Evolutionary conservation across 805 yeast genomes (phyloP).

Genomic region (Saccharomycopsis sp.): DNA sequence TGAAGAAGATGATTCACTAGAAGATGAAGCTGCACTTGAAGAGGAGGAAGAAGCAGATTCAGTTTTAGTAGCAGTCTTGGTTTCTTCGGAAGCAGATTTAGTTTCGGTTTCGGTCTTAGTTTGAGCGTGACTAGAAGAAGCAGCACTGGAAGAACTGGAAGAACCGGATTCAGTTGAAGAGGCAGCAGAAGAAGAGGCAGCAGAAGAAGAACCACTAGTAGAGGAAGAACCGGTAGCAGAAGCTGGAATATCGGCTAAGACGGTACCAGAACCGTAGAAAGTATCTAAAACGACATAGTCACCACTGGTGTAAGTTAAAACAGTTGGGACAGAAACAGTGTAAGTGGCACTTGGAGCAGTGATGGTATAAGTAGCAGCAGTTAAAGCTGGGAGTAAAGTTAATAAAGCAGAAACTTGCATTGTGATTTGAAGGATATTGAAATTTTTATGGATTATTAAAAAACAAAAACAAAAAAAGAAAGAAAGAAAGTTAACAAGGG

Average conservation of each 20-base stretch:
- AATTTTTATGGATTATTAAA: no score
- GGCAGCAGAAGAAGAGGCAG: not conserved
- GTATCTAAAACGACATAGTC: constrained; percentile 5
- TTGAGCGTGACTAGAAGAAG: not conserved
- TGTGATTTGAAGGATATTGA: no score
- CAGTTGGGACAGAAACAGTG: constrained; percentile 7
- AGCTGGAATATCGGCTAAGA: constrained; percentile 3
- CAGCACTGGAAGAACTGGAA: not conserved
- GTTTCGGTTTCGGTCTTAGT: not conserved
- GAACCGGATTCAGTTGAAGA: not conserved
- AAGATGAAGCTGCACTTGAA: no score
- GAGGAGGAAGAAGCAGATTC: not conserved
- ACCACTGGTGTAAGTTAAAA: constrained; percentile 5
- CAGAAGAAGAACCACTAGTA: not conserved
- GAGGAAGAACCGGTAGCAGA: constrained; percentile 12
- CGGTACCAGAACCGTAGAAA: constrained; percentile 10
- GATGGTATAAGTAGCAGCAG: constrained; percentile 7
- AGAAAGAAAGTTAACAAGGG: no score
- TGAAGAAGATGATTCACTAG: no score
- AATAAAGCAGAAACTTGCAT: no score
- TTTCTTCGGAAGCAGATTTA: not conserved
- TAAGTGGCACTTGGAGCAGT: constrained; percentile 8
- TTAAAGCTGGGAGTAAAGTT: not conserved
- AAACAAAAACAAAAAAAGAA: no score
- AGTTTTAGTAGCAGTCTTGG: not conserved